Conservation (phyloP, 2,329 filamentous ascomycete species). For the Fusarium pseudoanthophilum region DNA sequence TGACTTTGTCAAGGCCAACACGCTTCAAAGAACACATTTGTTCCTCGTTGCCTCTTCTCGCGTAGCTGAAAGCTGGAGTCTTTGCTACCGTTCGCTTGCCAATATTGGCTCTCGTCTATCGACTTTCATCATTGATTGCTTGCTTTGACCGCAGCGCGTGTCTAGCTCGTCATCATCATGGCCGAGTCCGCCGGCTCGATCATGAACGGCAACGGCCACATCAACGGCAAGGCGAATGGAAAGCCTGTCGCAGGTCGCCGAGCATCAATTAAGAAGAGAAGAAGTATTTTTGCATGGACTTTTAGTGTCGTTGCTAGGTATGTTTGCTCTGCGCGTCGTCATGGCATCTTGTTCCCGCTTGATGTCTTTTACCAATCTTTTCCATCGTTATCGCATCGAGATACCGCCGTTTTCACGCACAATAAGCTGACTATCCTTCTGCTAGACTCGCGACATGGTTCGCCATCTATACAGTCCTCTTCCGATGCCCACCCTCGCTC, state of each 20-base stretch:
- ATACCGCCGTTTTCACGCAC: neutral
- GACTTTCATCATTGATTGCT: conserved; percentile 15
- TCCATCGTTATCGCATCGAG: conserved; percentile 1
- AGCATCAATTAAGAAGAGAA: conserved; percentile 36
- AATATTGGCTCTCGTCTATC: conserved; percentile 17
- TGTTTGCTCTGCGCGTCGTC: conserved; percentile 28
- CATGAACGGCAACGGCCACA: conserved; percentile 54
- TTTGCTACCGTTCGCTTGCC: conserved; percentile 19
- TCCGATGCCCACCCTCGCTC: conserved; percentile 81
- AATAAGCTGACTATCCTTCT: neutral
- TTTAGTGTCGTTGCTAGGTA: conserved; percentile 67
- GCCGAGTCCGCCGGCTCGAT: conserved; percentile 48
- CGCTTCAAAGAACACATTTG: conserved; percentile 21
- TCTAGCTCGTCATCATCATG: conserved; percentile 47
- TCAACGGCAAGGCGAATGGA: conserved; percentile 48
- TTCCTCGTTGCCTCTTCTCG: conserved; percentile 8
- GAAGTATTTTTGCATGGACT: conserved; percentile 50
- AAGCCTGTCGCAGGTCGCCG: conserved; percentile 41
- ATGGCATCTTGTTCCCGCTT: neutral
- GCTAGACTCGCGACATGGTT: conserved; percentile 86
- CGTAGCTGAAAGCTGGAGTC: conserved; percentile 7
- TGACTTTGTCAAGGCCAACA: conserved; percentile 21
- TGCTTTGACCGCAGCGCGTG: conserved; percentile 30
- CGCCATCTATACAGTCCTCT: conserved; percentile 79
- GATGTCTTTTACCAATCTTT: conserved; percentile 12